Evolutionary conservation across 148 eudicot species (phyloP).

Genomic region (Camellia granthamiana): DNA sequence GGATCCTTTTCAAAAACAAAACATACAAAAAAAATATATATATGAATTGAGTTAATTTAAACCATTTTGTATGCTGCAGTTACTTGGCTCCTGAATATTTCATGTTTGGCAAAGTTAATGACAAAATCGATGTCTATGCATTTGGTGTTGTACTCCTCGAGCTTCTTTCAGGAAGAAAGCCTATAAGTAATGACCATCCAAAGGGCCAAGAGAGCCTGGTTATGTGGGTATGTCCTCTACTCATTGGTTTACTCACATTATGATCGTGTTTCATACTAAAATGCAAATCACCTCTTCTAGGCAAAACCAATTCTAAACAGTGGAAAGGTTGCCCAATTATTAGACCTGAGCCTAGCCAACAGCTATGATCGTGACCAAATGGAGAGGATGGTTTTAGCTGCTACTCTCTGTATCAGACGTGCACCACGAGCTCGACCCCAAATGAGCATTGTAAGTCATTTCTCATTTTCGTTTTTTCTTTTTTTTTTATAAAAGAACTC

Average conservation of each 20-base stretch:
- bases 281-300: slow-evolving; percentile 27
- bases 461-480: not conserved
- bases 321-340: slow-evolving; percentile 53
- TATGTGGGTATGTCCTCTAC: slow-evolving; percentile 74
- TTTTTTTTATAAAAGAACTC: too few species aligned
- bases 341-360: slow-evolving; percentile 58
- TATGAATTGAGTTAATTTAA: too few species aligned
- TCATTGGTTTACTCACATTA: not conserved
- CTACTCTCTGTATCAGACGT: slow-evolving; percentile 76
- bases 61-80: slow-evolving; percentile 39
- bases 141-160: slow-evolving; percentile 99
- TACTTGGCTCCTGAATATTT: slow-evolving; percentile 98
- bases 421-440: slow-evolving; percentile 82
- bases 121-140: slow-evolving; percentile 89
- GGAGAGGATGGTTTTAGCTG: slow-evolving; percentile 87
- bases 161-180: slow-evolving; percentile 92
- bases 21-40: not conserved
- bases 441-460: slow-evolving; percentile 56
- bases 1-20: not conserved
- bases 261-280: not conserved
- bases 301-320: slow-evolving; percentile 71
- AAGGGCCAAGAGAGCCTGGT: slow-evolving; percentile 91
- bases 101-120: slow-evolving; percentile 83
- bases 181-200: slow-evolving; percentile 62
- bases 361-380: slow-evolving; percentile 56